These are phyloP conservation scores for Exsudoporus floridanus DNA, from an alignment of 1,284 basidiomycete species.

Conservation along the genomic window DNA sequence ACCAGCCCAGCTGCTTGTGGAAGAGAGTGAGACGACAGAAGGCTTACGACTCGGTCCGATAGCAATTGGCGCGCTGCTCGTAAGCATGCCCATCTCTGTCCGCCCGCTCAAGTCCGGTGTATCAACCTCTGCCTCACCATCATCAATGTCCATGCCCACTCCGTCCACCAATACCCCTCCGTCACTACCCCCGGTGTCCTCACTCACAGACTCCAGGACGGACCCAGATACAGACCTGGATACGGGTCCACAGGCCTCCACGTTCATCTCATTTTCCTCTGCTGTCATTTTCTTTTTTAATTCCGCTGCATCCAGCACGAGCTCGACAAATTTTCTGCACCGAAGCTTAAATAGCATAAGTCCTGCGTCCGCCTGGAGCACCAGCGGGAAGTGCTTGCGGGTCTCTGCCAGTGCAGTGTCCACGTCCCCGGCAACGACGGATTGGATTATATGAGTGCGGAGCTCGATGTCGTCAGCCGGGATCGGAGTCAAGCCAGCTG, in stretches of 20 bases:
- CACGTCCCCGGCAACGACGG: constrained; percentile 67
- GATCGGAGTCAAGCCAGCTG: constrained; percentile 8
- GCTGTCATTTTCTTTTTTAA: constrained; percentile 57
- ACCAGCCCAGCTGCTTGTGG: constrained; percentile 27
- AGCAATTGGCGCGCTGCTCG: constrained; percentile 33
- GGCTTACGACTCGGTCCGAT: constrained; percentile 30
- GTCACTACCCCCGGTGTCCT: constrained; percentile 27
- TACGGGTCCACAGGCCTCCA: constrained; percentile 30
- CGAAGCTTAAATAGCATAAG: constrained; percentile 73
- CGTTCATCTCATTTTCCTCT: constrained; percentile 33
- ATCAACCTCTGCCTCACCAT: constrained; percentile 36
- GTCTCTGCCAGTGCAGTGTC: constrained; percentile 65
- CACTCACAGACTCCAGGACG: constrained; percentile 27
- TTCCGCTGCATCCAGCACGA: constrained; percentile 67
- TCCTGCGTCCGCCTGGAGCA: constrained; percentile 64
- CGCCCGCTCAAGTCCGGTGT: constrained; percentile 20
- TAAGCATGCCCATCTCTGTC: constrained; percentile 20
- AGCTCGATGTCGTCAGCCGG: constrained; percentile 53
- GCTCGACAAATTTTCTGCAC: constrained; percentile 80
- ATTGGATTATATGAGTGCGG: constrained; percentile 68
- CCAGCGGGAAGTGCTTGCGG: constrained; percentile 54
- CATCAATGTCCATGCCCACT: constrained; percentile 55
- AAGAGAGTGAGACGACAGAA: constrained; percentile 28
- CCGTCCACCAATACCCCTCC: constrained; percentile 37
- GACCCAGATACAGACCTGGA: constrained; percentile 31